Evolutionary conservation across 140 eudicot genomes (phyloP).

Genomic region (Oenanthe javanica): DNA sequence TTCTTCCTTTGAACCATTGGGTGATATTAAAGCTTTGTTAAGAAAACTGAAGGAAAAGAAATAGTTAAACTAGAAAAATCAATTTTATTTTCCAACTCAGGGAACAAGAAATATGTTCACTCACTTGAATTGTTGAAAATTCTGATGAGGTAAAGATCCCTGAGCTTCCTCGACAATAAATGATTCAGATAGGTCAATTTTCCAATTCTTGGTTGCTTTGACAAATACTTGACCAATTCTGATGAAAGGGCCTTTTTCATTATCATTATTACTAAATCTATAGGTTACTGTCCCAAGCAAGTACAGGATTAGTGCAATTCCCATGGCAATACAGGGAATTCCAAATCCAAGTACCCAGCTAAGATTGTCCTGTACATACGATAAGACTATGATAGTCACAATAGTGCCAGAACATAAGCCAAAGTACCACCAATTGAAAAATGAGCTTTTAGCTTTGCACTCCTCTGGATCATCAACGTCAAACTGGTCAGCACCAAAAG

Average conservation of each 20-base stretch:
- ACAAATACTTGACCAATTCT: slow-evolving; percentile 41
- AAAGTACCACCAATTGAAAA: slow-evolving; percentile 74
- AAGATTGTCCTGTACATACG: slow-evolving; percentile 54
- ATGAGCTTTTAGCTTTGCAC: slow-evolving; percentile 46
- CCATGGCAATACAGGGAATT: slow-evolving; percentile 46
- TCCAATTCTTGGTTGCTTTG: slow-evolving; percentile 36
- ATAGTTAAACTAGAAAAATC: neutral
- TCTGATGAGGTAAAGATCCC: slow-evolving; percentile 12
- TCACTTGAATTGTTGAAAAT: slow-evolving; percentile 7
- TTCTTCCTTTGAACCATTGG: slow-evolving; percentile 15
- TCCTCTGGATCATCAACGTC: slow-evolving; percentile 43
- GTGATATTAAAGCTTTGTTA: slow-evolving; percentile 12
- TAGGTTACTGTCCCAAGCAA: slow-evolving; percentile 39
- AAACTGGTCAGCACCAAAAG: slow-evolving; percentile 78
- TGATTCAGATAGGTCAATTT: neutral
- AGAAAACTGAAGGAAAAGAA: slow-evolving; percentile 6
- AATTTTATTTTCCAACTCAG: neutral
- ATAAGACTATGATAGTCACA: slow-evolving; percentile 20
- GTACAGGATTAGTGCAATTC: slow-evolving; percentile 29
- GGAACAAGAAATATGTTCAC: neutral
- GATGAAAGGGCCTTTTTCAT: slow-evolving; percentile 27
- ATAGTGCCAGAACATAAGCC: slow-evolving; percentile 35
- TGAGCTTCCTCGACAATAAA: slow-evolving; percentile 2
- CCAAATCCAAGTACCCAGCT: slow-evolving; percentile 63
- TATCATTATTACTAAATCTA: slow-evolving; percentile 20